Conservation (phyloP, 306 rosid genomes). For the Betula pendula region DNA sequence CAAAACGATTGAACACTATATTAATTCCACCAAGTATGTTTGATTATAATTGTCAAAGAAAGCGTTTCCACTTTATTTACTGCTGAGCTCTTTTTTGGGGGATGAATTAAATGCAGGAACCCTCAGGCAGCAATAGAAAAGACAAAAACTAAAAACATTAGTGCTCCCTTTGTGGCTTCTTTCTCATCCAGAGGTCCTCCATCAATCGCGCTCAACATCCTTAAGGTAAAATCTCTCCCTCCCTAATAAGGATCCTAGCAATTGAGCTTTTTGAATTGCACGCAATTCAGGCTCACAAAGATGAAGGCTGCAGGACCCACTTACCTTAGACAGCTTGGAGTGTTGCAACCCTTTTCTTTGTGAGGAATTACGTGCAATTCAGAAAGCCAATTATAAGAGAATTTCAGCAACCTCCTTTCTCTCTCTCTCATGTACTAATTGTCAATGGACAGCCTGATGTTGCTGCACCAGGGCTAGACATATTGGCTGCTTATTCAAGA, state of each 20-base stretch:
- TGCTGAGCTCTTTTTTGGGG: constrained; percentile 1
- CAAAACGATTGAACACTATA: constrained; percentile 46
- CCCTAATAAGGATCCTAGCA: no score
- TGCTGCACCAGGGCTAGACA: constrained; percentile 81
- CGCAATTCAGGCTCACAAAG: no score
- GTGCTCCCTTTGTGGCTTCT: constrained; percentile 68
- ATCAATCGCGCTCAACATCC: constrained; percentile 42
- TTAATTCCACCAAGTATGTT: constrained; percentile 72
- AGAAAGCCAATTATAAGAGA: no score
- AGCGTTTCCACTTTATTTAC: background rate
- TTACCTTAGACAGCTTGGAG: no score
- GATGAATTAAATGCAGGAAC: constrained; percentile 39
- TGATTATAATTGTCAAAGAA: background rate
- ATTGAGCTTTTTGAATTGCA: no score
- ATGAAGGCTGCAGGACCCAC: no score
- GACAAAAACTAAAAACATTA: constrained; percentile 29
- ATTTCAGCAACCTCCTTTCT: background rate
- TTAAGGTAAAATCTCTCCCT: constrained; percentile 50
- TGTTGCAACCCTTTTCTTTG: no score
- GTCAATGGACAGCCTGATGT: constrained; percentile 65
- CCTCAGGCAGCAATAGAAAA: constrained; percentile 58
- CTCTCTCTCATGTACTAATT: background rate
- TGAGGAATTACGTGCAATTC: no score
- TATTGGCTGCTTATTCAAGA: constrained; percentile 67
- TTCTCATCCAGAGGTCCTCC: constrained; percentile 89